phyloP scores from a whole-genome alignment of 2,329 filamentous ascomycete species.

The Ramichloridium luteum region DNA sequence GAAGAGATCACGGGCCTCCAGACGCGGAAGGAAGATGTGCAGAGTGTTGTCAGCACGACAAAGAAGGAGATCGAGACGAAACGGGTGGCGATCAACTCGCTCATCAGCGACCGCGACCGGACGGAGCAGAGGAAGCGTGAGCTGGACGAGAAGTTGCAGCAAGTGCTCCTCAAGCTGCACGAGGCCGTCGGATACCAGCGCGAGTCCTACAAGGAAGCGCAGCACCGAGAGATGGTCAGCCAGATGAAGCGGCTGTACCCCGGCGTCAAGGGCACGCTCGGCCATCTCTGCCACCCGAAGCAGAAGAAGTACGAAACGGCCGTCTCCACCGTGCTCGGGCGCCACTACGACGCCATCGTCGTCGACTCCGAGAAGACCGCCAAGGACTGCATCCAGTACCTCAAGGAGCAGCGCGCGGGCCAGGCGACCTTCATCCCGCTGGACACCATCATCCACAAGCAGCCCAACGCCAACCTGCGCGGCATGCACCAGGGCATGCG shows the following conservation, averaged over 20 bases:
- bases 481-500: slow-evolving; percentile 72
- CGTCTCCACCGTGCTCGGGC: slow-evolving; percentile 80
- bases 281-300: slow-evolving; percentile 87
- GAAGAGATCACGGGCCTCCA: slow-evolving; percentile 57
- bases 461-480: slow-evolving; percentile 80
- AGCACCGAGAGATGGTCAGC: slow-evolving; percentile 70
- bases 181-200: slow-evolving; percentile 77
- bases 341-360: slow-evolving; percentile 86
- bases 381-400: slow-evolving; percentile 84
- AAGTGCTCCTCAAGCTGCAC: slow-evolving; percentile 65
- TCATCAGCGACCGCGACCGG: slow-evolving; percentile 72
- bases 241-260: slow-evolving; percentile 83
- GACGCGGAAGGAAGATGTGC: slow-evolving; percentile 53
- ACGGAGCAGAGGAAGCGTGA: slow-evolving; percentile 74
- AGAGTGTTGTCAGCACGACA: slow-evolving; percentile 49
- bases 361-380: slow-evolving; percentile 93
- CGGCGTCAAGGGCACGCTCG: slow-evolving; percentile 79
- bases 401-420: slow-evolving; percentile 76
- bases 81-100: slow-evolving; percentile 78
- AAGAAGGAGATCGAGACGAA: slow-evolving; percentile 69
- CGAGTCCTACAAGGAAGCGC: slow-evolving; percentile 69
- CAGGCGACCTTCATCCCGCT: slow-evolving; percentile 92
- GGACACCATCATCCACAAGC: slow-evolving; percentile 92
- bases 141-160: slow-evolving; percentile 80
- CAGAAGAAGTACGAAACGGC: slow-evolving; percentile 95